Conservation (phyloP, 192 early-diverging fungal genomes). For the Coemansia furcata region DNA sequence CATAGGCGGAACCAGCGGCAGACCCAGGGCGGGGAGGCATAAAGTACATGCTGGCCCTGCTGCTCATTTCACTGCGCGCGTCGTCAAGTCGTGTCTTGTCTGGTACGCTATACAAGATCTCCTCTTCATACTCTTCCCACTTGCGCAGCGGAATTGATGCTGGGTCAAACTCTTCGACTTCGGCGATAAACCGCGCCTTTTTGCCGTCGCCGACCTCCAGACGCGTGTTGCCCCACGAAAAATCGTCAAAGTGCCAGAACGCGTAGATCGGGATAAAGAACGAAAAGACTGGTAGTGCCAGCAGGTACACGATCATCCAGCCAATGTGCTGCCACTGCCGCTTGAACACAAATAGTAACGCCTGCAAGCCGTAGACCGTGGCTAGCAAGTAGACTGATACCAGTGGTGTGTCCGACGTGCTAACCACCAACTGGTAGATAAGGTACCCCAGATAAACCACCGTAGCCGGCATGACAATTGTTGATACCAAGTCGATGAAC, state of each 20-base stretch:
- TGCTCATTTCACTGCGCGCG: slow-evolving; percentile 54
- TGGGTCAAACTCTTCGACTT: slow-evolving; percentile 76
- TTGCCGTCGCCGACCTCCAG: slow-evolving; percentile 84
- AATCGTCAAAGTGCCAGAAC: slow-evolving; percentile 99
- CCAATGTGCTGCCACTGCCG: slow-evolving; percentile 92
- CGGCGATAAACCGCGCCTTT: slow-evolving; percentile 59
- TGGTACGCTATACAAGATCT: slow-evolving; percentile 35
- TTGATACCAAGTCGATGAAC: slow-evolving; percentile 92
- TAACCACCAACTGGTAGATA: slow-evolving; percentile 65
- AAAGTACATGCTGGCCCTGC: slow-evolving; percentile 56
- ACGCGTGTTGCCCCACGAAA: slow-evolving; percentile 99
- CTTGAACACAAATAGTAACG: slow-evolving; percentile 85
- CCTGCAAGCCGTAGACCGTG: slow-evolving; percentile 89
- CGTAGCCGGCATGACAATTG: slow-evolving; percentile 91
- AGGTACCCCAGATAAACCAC: slow-evolving; percentile 89
- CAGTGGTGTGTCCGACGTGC: slow-evolving; percentile 66
- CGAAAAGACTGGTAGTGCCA: slow-evolving; percentile 92
- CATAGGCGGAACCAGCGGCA: slow-evolving; percentile 46
- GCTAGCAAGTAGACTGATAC: slow-evolving; percentile 85
- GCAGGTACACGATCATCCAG: slow-evolving; percentile 97
- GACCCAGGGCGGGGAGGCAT: slow-evolving; percentile 45
- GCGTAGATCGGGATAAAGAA: slow-evolving; percentile 88
- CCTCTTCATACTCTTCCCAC: slow-evolving; percentile 83
- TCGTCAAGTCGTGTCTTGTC: slow-evolving; percentile 43
- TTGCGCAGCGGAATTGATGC: slow-evolving; percentile 74